Percentiles rank a stretch among this genome's conserved stretches.
Conservation (phyloP, 768 basidiomycete genomes). For the Butyriboletus loyo region DNA sequence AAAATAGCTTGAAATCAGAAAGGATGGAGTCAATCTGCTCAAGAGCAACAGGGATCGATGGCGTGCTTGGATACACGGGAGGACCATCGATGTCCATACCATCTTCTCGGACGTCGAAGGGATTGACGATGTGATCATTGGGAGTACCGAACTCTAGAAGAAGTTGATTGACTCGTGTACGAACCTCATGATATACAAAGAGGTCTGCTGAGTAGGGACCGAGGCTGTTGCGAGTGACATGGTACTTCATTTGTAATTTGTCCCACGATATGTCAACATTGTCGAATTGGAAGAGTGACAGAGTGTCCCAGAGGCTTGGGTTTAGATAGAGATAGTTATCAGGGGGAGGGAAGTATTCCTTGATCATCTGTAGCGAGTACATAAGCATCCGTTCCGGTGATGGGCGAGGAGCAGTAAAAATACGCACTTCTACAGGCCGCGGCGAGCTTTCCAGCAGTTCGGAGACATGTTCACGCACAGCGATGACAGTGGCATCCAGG, state of each 20-base stretch:
- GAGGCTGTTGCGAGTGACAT: constrained; percentile 56
- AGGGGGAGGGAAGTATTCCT: constrained; percentile 53
- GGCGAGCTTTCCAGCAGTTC: constrained; percentile 65
- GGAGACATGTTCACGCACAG: constrained; percentile 64
- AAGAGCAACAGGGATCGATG: constrained; percentile 39
- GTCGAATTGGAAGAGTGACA: constrained; percentile 39
- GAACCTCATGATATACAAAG: constrained; percentile 62
- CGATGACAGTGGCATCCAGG: constrained; percentile 70
- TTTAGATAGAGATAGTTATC: constrained; percentile 53
- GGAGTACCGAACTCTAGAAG: constrained; percentile 28
- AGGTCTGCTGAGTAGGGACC: constrained; percentile 76
- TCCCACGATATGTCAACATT: constrained; percentile 51
- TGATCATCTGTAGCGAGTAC: constrained; percentile 44
- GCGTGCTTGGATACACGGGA: constrained; percentile 11
- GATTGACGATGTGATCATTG: constrained; percentile 16
- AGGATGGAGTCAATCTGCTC: constrained; percentile 50
- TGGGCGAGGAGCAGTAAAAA: background rate
- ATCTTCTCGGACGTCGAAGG: constrained; percentile 16
- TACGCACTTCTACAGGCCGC: constrained; percentile 60
- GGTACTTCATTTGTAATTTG: constrained; percentile 61
- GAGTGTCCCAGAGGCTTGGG: constrained; percentile 51
- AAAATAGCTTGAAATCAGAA: constrained; percentile 39
- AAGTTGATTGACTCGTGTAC: constrained; percentile 44
- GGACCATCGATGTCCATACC: constrained; percentile 30
- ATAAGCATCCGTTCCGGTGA: constrained; percentile 1